phyloP scores from a whole-genome alignment of 306 rosid species.

The Hylodesmum podocarpum region DNA sequence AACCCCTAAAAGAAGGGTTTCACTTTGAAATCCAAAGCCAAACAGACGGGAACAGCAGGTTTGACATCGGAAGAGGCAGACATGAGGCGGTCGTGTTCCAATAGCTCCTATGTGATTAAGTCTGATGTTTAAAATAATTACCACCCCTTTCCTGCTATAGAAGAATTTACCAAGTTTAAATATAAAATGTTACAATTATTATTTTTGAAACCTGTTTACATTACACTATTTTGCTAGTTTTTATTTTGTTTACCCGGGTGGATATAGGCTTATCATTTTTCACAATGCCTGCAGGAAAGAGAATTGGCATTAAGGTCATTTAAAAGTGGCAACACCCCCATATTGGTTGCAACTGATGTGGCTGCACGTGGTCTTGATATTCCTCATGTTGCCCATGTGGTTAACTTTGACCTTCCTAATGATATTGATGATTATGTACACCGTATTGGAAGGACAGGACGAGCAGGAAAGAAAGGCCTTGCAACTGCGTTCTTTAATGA shows the following conservation, averaged over 20 bases:
- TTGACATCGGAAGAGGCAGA: too few species aligned
- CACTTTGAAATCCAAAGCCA: too few species aligned
- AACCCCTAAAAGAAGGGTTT: too few species aligned
- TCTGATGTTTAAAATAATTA: too few species aligned
- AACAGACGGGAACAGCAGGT: too few species aligned
- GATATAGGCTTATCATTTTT: background rate
- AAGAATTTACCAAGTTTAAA: background rate
- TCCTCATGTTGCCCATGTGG: slow-evolving; percentile 89
- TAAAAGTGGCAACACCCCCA: slow-evolving; percentile 83
- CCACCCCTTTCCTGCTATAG: too few species aligned
- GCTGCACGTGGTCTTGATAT: slow-evolving; percentile 96
- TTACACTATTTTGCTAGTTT: background rate
- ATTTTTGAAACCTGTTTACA: background rate
- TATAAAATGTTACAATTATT: background rate
- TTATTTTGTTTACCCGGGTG: background rate
- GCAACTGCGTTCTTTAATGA: slow-evolving; percentile 93
- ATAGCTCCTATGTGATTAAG: too few species aligned
- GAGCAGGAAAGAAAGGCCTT: slow-evolving; percentile 87
- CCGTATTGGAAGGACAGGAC: slow-evolving; percentile 90
- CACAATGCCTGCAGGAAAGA: slow-evolving; percentile 69
- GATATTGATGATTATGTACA: slow-evolving; percentile 94
- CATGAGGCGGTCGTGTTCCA: too few species aligned
- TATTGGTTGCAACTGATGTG: slow-evolving; percentile 92
- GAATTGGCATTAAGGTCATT: slow-evolving; percentile 77
- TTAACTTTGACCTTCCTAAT: slow-evolving; percentile 89